Evolutionary conservation across 1,284 basidiomycete species (phyloP).

Genomic region (Marasmius oreades): DNA sequence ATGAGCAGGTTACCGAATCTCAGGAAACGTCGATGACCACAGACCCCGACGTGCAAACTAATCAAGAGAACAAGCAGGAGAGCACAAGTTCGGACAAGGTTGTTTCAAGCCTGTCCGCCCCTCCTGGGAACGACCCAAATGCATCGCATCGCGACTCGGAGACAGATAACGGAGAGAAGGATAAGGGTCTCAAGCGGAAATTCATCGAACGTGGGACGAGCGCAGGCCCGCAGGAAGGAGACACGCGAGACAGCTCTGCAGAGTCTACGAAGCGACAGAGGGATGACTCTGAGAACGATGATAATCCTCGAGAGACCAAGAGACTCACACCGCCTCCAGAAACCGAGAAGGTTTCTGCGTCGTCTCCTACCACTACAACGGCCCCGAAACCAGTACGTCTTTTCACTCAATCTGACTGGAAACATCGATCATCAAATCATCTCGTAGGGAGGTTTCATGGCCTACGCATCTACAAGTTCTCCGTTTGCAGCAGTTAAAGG

Average conservation of each 20-base stretch:
- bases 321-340: slow-evolving; percentile 68
- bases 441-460: slow-evolving; percentile 62
- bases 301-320: slow-evolving; percentile 59
- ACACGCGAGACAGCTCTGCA: slow-evolving; percentile 18
- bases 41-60: slow-evolving; percentile 2
- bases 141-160: slow-evolving; percentile 25
- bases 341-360: slow-evolving; percentile 23
- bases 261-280: slow-evolving; percentile 47
- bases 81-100: slow-evolving; percentile 7
- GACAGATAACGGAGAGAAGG: slow-evolving; percentile 42
- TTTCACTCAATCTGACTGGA: slow-evolving; percentile 9
- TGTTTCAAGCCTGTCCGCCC: slow-evolving; percentile 2
- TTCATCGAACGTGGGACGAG: slow-evolving; percentile 53
- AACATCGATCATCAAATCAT: slow-evolving; percentile 8
- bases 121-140: not conserved
- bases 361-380: slow-evolving; percentile 26
- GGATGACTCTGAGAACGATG: slow-evolving; percentile 53
- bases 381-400: slow-evolving; percentile 46
- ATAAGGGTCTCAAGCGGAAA: slow-evolving; percentile 65
- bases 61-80: slow-evolving; percentile 8
- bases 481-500: slow-evolving; percentile 69
- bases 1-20: slow-evolving; percentile 22
- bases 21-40: slow-evolving; percentile 18
- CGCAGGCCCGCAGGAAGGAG: slow-evolving; percentile 44
- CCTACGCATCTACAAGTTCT: slow-evolving; percentile 65